Conservation (phyloP, 2,329 filamentous ascomycete genomes). For the Coniochaeta sp. region DNA sequence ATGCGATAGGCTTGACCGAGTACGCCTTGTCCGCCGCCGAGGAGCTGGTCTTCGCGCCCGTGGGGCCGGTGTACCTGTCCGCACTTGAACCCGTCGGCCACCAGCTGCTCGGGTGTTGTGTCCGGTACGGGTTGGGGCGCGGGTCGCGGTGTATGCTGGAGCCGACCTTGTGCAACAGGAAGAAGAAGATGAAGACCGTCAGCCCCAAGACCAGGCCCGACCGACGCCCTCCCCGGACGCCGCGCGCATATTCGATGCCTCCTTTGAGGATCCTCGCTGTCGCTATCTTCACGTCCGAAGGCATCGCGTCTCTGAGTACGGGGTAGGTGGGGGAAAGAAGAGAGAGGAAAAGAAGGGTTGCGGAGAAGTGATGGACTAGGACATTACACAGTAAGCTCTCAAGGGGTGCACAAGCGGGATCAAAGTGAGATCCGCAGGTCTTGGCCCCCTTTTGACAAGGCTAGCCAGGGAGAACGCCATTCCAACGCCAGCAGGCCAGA, state of each 20-base stretch:
- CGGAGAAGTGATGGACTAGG: neutral
- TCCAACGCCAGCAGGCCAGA: neutral
- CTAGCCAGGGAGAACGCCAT: neutral
- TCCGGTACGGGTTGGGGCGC: neutral
- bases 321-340: neutral
- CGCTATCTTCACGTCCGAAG: neutral
- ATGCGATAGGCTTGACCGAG: constrained; percentile 7
- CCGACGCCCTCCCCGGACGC: neutral
- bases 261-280: neutral
- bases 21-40: neutral
- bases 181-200: neutral
- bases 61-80: neutral
- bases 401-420: neutral
- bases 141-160: neutral
- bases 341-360: neutral
- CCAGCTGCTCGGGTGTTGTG: neutral
- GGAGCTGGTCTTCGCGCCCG: neutral
- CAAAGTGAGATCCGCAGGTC: neutral
- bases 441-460: neutral
- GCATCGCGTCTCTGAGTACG: neutral
- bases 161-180: neutral
- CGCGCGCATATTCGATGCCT: neutral
- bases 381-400: neutral
- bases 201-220: neutral
- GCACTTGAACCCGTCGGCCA: neutral